Conservation (phyloP, 2,329 filamentous ascomycete genomes). For the Bipolaris bicolor region DNA sequence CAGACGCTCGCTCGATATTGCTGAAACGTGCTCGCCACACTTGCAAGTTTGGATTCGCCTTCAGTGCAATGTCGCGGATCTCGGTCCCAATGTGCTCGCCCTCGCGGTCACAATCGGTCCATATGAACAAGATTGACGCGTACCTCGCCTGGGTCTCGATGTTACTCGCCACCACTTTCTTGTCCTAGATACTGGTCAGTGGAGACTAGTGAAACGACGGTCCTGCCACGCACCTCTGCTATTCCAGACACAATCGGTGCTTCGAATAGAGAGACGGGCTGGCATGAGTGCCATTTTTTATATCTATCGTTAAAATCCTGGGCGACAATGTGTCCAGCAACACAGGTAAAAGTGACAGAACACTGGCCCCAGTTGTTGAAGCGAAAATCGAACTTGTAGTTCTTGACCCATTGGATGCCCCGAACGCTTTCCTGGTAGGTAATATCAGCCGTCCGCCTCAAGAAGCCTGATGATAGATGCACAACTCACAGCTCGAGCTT, state of each 20-base stretch:
- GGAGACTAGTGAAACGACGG: background rate
- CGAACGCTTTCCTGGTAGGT: conserved; percentile 66
- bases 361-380: conserved; percentile 86
- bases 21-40: conserved; percentile 90
- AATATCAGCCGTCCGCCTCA: conserved; percentile 13
- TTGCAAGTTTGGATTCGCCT: conserved; percentile 74
- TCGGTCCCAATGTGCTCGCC: conserved; percentile 95
- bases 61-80: conserved; percentile 79
- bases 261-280: conserved; percentile 79
- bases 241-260: conserved; percentile 75
- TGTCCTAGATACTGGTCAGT: conserved; percentile 63
- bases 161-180: conserved; percentile 80
- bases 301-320: conserved; percentile 77
- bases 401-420: conserved; percentile 82
- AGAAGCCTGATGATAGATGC: background rate
- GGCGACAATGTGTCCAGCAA: conserved; percentile 84
- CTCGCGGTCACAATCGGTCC: conserved; percentile 98
- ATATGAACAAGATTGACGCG: conserved; percentile 83
- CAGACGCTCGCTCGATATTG: conserved; percentile 89
- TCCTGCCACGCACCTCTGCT: conserved; percentile 60
- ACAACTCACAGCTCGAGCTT: conserved; percentile 67
- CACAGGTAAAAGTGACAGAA: conserved; percentile 90
- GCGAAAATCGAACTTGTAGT: conserved; percentile 89
- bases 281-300: conserved; percentile 80
- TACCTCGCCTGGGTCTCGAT: conserved; percentile 78